A percentile compares a stretch with the other conserved stretches of the same genome.
phyloP scores from a whole-genome alignment of 1,139 yeast species.

The Yamadazyma atmosphaerica region DNA sequence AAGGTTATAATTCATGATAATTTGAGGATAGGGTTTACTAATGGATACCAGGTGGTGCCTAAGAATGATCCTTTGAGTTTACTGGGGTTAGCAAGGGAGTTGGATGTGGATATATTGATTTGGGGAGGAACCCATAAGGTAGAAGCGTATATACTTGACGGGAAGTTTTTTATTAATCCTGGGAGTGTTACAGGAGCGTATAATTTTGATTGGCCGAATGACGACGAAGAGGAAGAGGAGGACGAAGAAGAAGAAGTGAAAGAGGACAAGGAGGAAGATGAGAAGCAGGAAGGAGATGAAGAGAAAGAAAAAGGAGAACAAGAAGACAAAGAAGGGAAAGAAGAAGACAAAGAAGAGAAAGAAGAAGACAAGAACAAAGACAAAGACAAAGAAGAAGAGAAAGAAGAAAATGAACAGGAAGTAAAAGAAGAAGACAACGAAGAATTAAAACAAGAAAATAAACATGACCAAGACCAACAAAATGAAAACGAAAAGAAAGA shows the following conservation, averaged over 20 bases:
- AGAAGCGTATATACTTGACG: slow-evolving; percentile 91
- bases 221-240: slow-evolving; percentile 49
- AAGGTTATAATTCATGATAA: slow-evolving; percentile 68
- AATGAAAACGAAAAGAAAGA: slow-evolving; percentile 13
- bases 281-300: slow-evolving; percentile 18
- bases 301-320: slow-evolving; percentile 17
- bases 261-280: slow-evolving; percentile 25
- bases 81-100: slow-evolving; percentile 78
- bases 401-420: slow-evolving; percentile 13
- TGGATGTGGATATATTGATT: slow-evolving; percentile 88
- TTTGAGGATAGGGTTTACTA: slow-evolving; percentile 78
- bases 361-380: slow-evolving; percentile 12
- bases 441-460: slow-evolving; percentile 14
- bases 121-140: slow-evolving; percentile 97
- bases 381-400: slow-evolving; percentile 12
- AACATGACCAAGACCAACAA: slow-evolving; percentile 12
- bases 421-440: slow-evolving; percentile 13
- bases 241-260: slow-evolving; percentile 35
- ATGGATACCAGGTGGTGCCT: slow-evolving; percentile 85
- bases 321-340: slow-evolving; percentile 24
- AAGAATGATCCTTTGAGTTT: slow-evolving; percentile 83
- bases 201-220: slow-evolving; percentile 48
- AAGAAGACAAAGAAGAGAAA: slow-evolving; percentile 16
- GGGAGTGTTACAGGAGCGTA: slow-evolving; percentile 96
- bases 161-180: slow-evolving; percentile 90